Base-by-base conservation (phyloP, 2,329 filamentous ascomycete species). In the Beauveria australis region DNA sequence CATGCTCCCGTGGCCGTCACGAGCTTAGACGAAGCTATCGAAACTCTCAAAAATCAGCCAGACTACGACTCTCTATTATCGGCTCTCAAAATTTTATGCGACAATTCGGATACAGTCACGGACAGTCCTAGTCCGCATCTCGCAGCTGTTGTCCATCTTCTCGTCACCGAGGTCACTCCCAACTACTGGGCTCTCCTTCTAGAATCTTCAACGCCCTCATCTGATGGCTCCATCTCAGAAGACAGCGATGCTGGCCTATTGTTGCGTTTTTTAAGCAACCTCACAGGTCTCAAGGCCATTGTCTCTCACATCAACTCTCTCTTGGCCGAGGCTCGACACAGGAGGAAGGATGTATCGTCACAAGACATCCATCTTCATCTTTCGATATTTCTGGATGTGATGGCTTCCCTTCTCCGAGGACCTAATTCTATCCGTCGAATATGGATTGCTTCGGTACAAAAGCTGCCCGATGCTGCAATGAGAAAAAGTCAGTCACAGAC, bases 261-360 rank as follows among this genome's bases (percentile, higher is more conserved):
- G 18, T 66, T 89, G 1, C 72, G 74, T 62, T 90, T 86, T 68
- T 75, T 99, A 5, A 81, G 80, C 61, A 96, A 86, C 68, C 78
- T 94, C 18, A 81, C 87, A 2, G 92, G 92, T 0, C 72, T 96
- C 37, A 93, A 91, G 63, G 88, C 89, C n/a, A 70, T 92, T 30
- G 71, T 92, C 10, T 80, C 86, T n/a, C 84, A 88, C 58, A 75
- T 96, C 33, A 85, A 83, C 62, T 78, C 81, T 22, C 75, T 90
- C 19, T 79, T 87, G 8, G 77, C 79, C 53, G 78, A 82, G 63
- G 74, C 74, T 14, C 81, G 77, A 56, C 65, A 72, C 0, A 72
- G 73, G 9, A 63, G 68, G 1, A 69, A 74, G 59, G 72, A 71
- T 26, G 53, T 72, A 0, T 78, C 75, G 62, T 70, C 76, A 7